phyloP scores from a whole-genome alignment of 805 yeast genomes.

The Vanderwaltozyma verrucispora region DNA sequence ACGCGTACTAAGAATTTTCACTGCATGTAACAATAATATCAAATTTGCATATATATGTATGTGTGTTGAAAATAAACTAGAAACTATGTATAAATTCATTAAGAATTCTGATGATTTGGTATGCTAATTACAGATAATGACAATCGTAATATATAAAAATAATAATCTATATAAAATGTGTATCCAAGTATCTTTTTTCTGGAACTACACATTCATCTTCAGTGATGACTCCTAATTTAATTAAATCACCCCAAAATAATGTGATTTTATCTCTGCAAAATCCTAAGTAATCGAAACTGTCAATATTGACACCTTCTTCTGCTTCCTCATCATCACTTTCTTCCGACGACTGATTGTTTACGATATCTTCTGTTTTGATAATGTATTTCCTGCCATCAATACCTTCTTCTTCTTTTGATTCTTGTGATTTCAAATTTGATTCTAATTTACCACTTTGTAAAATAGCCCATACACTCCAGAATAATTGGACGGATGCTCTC shows the following conservation, averaged over 20 bases:
- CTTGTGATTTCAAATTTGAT: not conserved
- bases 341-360: too few species aligned
- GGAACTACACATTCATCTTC: conserved; percentile 9
- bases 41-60: too few species aligned
- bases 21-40: too few species aligned
- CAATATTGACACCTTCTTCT: conserved; percentile 34
- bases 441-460: conserved; percentile 51
- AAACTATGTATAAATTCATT: too few species aligned
- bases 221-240: conserved; percentile 46
- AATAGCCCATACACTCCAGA: conserved; percentile 91
- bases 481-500: conserved; percentile 70
- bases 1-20: too few species aligned
- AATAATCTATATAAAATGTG: not conserved
- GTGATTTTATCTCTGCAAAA: conserved; percentile 70
- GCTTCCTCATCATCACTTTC: conserved; percentile 17
- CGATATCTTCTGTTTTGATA: conserved; percentile 17
- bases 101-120: not conserved
- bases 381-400: conserved; percentile 45
- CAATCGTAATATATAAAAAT: not conserved
- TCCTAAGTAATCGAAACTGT: conserved; percentile 65
- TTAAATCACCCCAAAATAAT: conserved; percentile 63
- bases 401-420: conserved; percentile 31
- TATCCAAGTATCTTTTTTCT: not conserved
- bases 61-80: too few species aligned
- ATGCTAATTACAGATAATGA: not conserved